Evolutionary conservation across 2,329 filamentous ascomycete genomes (phyloP), one percentile per base, ranked within the genome.

Genomic region (Colletotrichum sp.): DNA sequence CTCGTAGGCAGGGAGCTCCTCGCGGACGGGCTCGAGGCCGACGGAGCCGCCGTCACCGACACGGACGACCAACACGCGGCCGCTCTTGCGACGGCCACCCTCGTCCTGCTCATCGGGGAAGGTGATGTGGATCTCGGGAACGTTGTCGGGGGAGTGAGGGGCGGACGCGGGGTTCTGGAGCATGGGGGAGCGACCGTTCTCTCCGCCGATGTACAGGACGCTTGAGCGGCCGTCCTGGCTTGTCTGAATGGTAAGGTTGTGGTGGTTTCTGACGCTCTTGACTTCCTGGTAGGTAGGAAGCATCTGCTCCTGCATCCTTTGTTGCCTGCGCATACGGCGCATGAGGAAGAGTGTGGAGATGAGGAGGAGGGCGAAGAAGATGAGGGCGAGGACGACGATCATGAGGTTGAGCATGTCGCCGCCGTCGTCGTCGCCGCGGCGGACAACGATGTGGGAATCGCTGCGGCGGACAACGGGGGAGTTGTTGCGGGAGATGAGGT

Each of bases 41-140:
- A 99, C 93, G 49, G 93, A 90, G 64, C 95, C 94, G 77, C 92
- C 94, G 79, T 99, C 97, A 78, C 96, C 96, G 68, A 99, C 95
- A 69, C 95, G 92, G 72, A 99, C 96, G 44, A 99, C 92, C 26
- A 99, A 94, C 68, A 99, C 96, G 36, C 96, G 93, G 39, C 96
- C 96, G 79, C 94, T 95, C 87, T 94, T 94, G 80, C 91, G 90
- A 85, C 93, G 95, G 80, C 96, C 96, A 71, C 92, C 88, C 79
- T 95, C 95, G 82, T 98, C 96, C 80, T 98, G 93, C 88, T 99
- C 97, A 81, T 98, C 95, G 18, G 97, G 97, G 89, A 99, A 99
- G 44, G 97, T 99, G 85, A 99, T 98, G 86, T 96, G 95, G 82
- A 99, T 99, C 87, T 99, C 95, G 24, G 97, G 97, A 32, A 99